Conservation (phyloP, 2,329 filamentous ascomycete species). For the Cytospora piceae region DNA sequence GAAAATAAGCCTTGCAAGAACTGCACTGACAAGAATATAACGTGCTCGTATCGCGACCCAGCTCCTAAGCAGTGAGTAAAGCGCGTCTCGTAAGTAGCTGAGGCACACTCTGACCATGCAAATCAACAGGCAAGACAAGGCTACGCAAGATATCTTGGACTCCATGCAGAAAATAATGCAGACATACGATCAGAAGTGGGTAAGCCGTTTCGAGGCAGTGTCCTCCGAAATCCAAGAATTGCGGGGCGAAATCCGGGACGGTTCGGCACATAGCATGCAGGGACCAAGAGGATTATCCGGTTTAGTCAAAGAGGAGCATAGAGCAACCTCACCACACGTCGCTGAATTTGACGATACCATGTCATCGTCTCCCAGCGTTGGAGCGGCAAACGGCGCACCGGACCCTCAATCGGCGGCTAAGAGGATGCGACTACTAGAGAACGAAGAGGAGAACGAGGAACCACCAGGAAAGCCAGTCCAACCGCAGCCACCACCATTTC, state of each 20-base stretch:
- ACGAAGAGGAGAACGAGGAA: conserved; percentile 37
- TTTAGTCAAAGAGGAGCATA: conserved; percentile 4
- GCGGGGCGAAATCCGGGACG: conserved; percentile 10
- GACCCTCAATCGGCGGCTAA: conserved; percentile 32
- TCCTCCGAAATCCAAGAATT: conserved; percentile 31
- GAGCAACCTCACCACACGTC: conserved; percentile 17
- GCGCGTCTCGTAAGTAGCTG: neutral
- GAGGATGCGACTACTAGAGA: conserved; percentile 41
- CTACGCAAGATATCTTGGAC: conserved; percentile 63
- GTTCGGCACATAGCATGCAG: conserved; percentile 19
- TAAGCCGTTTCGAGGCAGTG: conserved; percentile 43
- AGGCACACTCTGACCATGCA: conserved; percentile 2
- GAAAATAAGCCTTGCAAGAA: conserved; percentile 83
- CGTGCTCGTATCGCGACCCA: conserved; percentile 88
- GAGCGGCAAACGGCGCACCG: conserved; percentile 18
- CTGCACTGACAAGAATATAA: conserved; percentile 82
- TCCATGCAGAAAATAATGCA: conserved; percentile 49
- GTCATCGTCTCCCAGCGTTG: conserved; percentile 21
- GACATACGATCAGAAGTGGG: conserved; percentile 31
- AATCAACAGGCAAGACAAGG: conserved; percentile 58
- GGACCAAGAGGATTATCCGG: conserved; percentile 1
- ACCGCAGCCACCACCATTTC: conserved; percentile 70
- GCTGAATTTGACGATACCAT: conserved; percentile 16
- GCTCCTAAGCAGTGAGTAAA: conserved; percentile 82
- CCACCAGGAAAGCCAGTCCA: conserved; percentile 45